Evolutionary conservation across 2,329 filamentous ascomycete species (phyloP), one percentile per base, ranked within the genome.

Genomic region (Colletotrichum lentis): DNA sequence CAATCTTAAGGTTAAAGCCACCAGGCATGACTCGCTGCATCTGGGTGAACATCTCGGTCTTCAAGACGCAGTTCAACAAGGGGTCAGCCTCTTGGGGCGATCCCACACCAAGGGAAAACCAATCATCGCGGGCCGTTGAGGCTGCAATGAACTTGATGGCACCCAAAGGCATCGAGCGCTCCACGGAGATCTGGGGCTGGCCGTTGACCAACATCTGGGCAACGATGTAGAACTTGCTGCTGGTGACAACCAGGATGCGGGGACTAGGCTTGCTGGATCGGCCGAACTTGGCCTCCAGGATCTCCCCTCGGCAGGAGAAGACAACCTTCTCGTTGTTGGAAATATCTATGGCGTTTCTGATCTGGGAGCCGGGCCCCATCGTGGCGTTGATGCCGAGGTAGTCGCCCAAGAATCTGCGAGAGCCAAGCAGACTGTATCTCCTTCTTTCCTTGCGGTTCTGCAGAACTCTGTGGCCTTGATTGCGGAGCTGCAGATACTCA

Each of bases 31-130:
- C 88, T 58, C 88, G 89, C 76, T 90, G 89, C 81, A 99, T 89
- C 71, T 97, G 94, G 0, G 95, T 96, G 76, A 98, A 97, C 79
- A 99, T 90, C 76, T 99, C 96, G 0, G 96, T 99, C 83, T 99
- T 99, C 79, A 99, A 89, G 22, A 97, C 83, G 76, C 96, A 99
- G 80, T 90, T 97, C 74, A 99, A 80, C 24, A 99, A 84, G n/a
- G 96, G 94, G 78, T 99, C 96, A 0, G 96, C 86, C 77, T 98
- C 95, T 76, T 97, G 93, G 10, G 90, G 90, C 39, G 94, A 94
- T n/a, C 92, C 93, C 52, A 96, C 86, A 3, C 94, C 93, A 43
- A 99, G 84, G 1, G 95, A 93, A 79, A 99, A 97, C 96, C 96
- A 99, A 79, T 99, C 96, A 74, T 99, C 96, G 71, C 92, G 93